Base-by-base conservation (phyloP, 768 basidiomycete species). In the Collybia mongolica region DNA sequence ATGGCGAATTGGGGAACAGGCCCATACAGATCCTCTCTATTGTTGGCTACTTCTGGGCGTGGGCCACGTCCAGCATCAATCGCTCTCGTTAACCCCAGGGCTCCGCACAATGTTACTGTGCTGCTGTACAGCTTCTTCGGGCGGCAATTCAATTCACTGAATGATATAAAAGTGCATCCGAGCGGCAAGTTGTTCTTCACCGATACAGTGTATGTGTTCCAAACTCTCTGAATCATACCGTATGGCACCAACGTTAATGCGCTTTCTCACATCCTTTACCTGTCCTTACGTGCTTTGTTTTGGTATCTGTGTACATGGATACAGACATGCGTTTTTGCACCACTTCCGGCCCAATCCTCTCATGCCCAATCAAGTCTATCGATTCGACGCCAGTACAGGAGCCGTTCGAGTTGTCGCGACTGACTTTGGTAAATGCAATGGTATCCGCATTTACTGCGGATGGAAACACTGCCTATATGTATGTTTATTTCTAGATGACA, bases 61-160 rank as follows among this genome's bases (percentile, higher is more conserved):
- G 86, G 82, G 0, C 65, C 74, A 20, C 67, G 76, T 5, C 83
- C 88, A 6, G 80, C 87, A 15, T 80, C 80, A 2, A 59, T 90
- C 20, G 81, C 75, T 0, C 74, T 86, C 19, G 81, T 89, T 40
- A 82, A 88, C 60, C 86, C 88, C 0, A 61, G 57, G 3, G 61
- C 77, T 7, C 88, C 88, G 0, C 74, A 82, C 66, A 86, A 90
- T 49, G 69, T 77, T 2, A 90, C 86, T 0, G 76, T 86, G 20
- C 64, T 92, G 12, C 64, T 92, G 52, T 86, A 91, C 66, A 91
- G 90, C 67, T 88, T 77, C 66, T 86, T 80, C 58, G 88, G 88
- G 1, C 72, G 87, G 2, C 88, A 90, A 56, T 92, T 90, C 69
- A 90, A 88, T 66, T 89, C 88, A 1, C 63, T 92, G 43, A 89